Conservation (phyloP, 208 protist species). For the Herpetomonas tarakana region DNA sequence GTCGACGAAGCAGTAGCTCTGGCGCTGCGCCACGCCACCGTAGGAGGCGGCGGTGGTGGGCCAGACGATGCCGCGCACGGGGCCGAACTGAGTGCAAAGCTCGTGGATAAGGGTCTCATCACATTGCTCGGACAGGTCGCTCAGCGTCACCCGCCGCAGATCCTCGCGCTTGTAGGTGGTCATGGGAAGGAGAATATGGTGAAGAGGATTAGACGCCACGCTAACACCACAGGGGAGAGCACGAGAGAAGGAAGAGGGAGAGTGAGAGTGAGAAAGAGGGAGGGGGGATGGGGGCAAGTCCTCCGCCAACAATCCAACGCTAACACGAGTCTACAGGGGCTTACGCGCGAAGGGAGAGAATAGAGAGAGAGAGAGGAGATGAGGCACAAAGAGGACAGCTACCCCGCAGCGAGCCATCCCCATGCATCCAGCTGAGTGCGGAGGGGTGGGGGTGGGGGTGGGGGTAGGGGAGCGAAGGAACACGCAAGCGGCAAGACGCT, state of each 20-base stretch:
- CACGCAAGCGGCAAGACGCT: too few species aligned
- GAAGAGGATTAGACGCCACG: background rate
- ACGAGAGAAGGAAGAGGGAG: background rate
- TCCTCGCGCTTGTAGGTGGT: constrained; percentile 77
- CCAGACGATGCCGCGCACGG: constrained; percentile 67
- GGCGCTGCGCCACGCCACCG: constrained; percentile 45
- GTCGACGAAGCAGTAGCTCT: constrained; percentile 75
- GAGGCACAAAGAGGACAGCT: background rate
- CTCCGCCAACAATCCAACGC: too few species aligned
- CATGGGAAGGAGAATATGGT: constrained; percentile 22
- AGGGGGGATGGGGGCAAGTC: too few species aligned
- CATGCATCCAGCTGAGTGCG: too few species aligned
- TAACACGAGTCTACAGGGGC: background rate
- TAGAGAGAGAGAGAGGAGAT: constrained; percentile 5
- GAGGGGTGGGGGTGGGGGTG: too few species aligned
- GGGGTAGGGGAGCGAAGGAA: too few species aligned
- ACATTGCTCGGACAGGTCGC: constrained; percentile 73
- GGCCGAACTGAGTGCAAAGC: constrained; percentile 80
- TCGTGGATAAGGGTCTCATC: constrained; percentile 79
- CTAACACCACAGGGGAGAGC: background rate
- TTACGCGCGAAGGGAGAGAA: background rate
- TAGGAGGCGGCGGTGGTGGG: constrained; percentile 37
- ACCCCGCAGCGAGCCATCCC: background rate
- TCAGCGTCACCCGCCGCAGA: constrained; percentile 66
- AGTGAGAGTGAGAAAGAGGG: background rate